Conservation (phyloP, 1,284 basidiomycete species). For the Phellopilus nigrolimitatus region DNA sequence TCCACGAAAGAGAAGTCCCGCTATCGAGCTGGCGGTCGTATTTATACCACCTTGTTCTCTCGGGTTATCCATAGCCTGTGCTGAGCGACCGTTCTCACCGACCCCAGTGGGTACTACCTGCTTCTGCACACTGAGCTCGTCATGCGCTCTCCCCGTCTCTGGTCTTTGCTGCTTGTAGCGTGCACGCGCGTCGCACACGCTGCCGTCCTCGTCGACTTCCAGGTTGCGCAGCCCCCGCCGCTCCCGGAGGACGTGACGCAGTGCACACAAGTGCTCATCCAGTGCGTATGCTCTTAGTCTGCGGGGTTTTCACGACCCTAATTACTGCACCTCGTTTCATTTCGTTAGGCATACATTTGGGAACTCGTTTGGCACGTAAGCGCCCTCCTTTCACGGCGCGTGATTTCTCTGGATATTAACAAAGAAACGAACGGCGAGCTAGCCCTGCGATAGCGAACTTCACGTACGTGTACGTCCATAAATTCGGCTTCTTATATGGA, state of each 20-base stretch:
- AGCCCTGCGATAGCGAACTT: conserved; percentile 65
- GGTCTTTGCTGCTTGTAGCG: neutral
- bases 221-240: conserved; percentile 65
- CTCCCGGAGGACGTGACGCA: conserved; percentile 52
- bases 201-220: conserved; percentile 60
- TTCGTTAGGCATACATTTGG: conserved; percentile 59
- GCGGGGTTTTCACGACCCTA: neutral
- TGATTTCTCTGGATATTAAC: too few relatives aligned
- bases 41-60: neutral
- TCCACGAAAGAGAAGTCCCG: neutral
- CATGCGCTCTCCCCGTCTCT: neutral
- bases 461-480: conserved; percentile 39
- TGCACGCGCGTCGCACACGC: conserved; percentile 25
- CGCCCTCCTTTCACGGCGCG: too few relatives aligned
- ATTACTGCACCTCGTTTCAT: conserved; percentile 16
- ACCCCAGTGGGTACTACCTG: too few relatives aligned
- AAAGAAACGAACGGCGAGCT: too few relatives aligned
- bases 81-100: too few relatives aligned
- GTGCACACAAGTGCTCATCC: conserved; percentile 60
- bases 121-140: neutral
- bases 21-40: neutral
- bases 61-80: neutral
- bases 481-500: neutral
- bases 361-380: conserved; percentile 63
- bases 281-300: conserved; percentile 39